These are phyloP conservation scores for Symbiodinium pilosum DNA, from an alignment of 73 alveolate genomes.

Conservation along the genomic window DNA sequence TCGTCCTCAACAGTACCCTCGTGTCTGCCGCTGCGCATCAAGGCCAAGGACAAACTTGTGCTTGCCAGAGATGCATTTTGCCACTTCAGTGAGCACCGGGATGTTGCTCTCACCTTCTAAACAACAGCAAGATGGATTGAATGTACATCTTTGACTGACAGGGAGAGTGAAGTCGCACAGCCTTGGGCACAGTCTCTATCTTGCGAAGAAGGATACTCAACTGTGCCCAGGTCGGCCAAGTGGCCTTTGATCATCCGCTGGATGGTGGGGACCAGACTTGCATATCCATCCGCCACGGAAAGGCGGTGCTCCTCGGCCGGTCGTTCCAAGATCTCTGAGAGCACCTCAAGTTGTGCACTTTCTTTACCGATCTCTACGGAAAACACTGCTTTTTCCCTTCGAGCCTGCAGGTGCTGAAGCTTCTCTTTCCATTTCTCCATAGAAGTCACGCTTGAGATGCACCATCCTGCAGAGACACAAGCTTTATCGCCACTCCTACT, in stretches of 20 bases:
- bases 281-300: slow-evolving; percentile 32
- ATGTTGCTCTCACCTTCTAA: slow-evolving; percentile 85
- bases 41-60: too few species aligned
- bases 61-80: slow-evolving; percentile 44
- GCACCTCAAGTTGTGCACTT: slow-evolving; percentile 33
- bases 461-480: too few species aligned
- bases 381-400: too few species aligned
- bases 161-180: too few species aligned
- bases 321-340: slow-evolving; percentile 18
- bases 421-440: slow-evolving; percentile 94
- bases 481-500: too few species aligned
- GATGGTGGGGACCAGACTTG: slow-evolving; percentile 38
- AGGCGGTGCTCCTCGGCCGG: slow-evolving; percentile 71
- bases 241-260: slow-evolving; percentile 72
- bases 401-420: slow-evolving; percentile 79
- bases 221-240: neutral
- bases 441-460: slow-evolving; percentile 53
- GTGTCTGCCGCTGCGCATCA: too few species aligned
- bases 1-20: too few species aligned
- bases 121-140: neutral
- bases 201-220: too few species aligned
- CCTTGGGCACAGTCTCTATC: too few species aligned
- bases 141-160: neutral
- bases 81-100: slow-evolving; percentile 74
- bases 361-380: too few species aligned